These are phyloP conservation scores for Parastagonospora avenae DNA, from an alignment of 2,329 filamentous ascomycete species.

Conservation along the genomic window DNA sequence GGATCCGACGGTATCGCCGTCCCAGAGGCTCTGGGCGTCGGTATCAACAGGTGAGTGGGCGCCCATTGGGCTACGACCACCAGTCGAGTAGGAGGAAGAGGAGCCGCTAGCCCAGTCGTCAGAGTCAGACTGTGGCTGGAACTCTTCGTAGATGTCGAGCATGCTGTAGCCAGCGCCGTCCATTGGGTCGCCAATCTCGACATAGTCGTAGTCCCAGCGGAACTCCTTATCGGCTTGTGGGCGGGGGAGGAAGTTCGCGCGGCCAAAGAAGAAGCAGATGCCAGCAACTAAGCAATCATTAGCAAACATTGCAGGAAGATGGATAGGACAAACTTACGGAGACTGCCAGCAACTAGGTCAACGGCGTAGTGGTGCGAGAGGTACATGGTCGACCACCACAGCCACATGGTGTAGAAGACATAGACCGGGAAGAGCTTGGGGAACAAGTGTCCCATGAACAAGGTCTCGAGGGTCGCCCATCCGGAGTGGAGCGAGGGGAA, in stretches of 20 bases:
- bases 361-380: constrained; percentile 96
- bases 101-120: constrained; percentile 92
- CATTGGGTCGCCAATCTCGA: constrained; percentile 75
- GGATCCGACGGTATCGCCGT: constrained; percentile 61
- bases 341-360: constrained; percentile 83
- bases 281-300: constrained; percentile 59
- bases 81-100: constrained; percentile 74
- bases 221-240: constrained; percentile 83
- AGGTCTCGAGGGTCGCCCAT: constrained; percentile 83
- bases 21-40: constrained; percentile 62
- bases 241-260: constrained; percentile 79
- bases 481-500: constrained; percentile 93
- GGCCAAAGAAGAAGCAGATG: constrained; percentile 80
- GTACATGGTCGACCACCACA: constrained; percentile 99
- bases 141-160: constrained; percentile 61
- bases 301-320: constrained; percentile 11
- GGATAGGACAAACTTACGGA: constrained; percentile 51
- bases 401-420: constrained; percentile 84
- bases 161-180: constrained; percentile 57
- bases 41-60: constrained; percentile 56
- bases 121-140: constrained; percentile 64
- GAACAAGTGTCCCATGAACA: constrained; percentile 94
- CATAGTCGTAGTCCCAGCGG: constrained; percentile 94
- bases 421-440: constrained; percentile 80
- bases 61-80: constrained; percentile 60